Evolutionary conservation across 2,329 filamentous ascomycete species (phyloP), one percentile per base, ranked within the genome.

Genomic region (Aspergillus glaucus): DNA sequence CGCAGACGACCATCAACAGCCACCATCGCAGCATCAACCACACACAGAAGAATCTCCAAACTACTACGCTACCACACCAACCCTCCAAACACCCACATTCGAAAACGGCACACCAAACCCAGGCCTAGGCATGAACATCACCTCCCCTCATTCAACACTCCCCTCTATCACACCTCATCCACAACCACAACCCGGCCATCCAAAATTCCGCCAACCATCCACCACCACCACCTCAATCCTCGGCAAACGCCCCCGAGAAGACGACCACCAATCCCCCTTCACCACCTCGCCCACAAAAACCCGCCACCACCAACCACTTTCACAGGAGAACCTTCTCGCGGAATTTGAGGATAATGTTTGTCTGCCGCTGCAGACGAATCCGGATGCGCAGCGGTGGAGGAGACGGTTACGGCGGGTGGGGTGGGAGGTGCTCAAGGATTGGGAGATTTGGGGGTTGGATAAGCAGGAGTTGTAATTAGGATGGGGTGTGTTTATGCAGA

Each of bases 381-480:
- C 46, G 9, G 58, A 58, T 8, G 58, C 60, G 6, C 56, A 62
- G 14, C 47, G 63, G 8, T 66, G 64, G 55, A 61, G 61, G 47
- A 62, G 71, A 15, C 57, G 55, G 9, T 56, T 71, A 21, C 62
- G 61, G 6, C 63, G 67, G 19, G 66, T 70, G 6, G 62, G 62
- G 5, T 71, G 69, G 67, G 67, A 73, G 4, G 65, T 69, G 4
- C 54, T 74, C 12, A 63, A 68, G 46, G 52, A 70, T 39, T 72
- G 70, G 64, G 71, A 73, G 48, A 68, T 74, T 15, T 74, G 70
- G 70, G 65, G 62, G 6, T 56, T 73, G 51, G 72, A 74, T 55
- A 57, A 64, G 6, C 64, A 69, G 55, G 70, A 73, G 44, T 57
- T 67, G 47, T 67, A 34, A 56, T 39, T 22, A 4, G 22, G 22